Evolutionary conservation across 1,284 basidiomycete species (phyloP).

Genomic region (Cryptococcus sp.): DNA sequence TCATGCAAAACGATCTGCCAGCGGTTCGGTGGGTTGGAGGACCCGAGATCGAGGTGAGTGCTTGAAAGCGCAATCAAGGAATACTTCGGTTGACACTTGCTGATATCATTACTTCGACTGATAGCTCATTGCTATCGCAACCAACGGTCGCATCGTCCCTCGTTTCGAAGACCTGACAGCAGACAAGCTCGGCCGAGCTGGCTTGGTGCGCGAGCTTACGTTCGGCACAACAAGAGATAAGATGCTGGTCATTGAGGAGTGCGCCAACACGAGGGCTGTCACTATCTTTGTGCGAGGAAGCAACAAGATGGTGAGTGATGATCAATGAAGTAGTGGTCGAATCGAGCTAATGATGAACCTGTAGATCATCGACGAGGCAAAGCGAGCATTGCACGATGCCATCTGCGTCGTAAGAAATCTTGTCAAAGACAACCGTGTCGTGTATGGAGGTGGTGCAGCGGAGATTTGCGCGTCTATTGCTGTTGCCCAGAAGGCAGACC

Average conservation of each 20-base stretch:
- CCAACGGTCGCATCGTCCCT: conserved; percentile 96
- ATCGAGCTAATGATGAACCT: not conserved
- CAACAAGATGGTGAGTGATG: conserved; percentile 87
- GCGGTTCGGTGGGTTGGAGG: conserved; percentile 99
- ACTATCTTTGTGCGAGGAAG: conserved; percentile 96
- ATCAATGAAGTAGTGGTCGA: not conserved
- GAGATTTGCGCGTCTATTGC: conserved; percentile 95
- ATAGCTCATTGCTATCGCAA: conserved; percentile 96
- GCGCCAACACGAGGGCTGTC: conserved; percentile 93
- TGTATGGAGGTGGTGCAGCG: conserved; percentile 96
- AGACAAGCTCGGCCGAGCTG: conserved; percentile 90
- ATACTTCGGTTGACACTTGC: not conserved
- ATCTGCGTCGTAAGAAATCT: conserved; percentile 96
- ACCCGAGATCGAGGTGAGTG: conserved; percentile 89
- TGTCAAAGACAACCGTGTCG: conserved; percentile 92
- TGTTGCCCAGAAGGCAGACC: conserved; percentile 90
- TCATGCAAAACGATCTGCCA: conserved; percentile 97
- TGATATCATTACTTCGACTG: conserved; percentile 5
- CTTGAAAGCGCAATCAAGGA: no score
- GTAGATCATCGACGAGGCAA: conserved; percentile 97
- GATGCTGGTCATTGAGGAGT: conserved; percentile 99
- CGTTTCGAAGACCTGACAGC: conserved; percentile 92
- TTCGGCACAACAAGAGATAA: conserved; percentile 98
- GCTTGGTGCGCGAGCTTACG: conserved; percentile 86
- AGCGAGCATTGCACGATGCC: conserved; percentile 95